Evolutionary conservation across 257 asterid genomes (phyloP), one percentile per base, ranked within the genome.

Genomic region (Solanum ossicruentum): DNA sequence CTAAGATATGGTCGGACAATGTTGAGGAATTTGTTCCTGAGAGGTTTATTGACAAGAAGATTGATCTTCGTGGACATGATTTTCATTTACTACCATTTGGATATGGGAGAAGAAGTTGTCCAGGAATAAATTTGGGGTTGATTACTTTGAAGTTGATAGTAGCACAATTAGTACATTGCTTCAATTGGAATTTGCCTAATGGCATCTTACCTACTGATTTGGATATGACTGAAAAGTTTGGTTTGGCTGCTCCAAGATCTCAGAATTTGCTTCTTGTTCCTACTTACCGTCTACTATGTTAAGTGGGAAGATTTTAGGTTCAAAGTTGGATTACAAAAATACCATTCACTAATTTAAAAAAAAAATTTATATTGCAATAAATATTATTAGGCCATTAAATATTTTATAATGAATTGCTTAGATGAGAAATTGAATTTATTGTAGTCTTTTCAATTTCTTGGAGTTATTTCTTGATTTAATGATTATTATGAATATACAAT

Each of bases 181-280:
- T 84, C 58, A 56, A 55, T 66, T 84, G 86, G 86, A 71, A 84
- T 41, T 43, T 84, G 52, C 86, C 82, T 18, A 51, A 84, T 70
- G 81, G 3, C 16, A 84, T 84, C 41, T 15, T 60, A 12, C 82
- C 28, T n/a, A 10, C 3, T 72, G 86, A 54, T 20, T 52, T 84
- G 86, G 86, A 71, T 58, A 84, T 84, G 86, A 69, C 81, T 2
- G 86, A 84, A 56, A 55, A 8, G 65, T 84, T 84, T 71, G 86
- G 86, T 36, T 54, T 70, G 55, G 63, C 86, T 12, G 66, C 86
- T 9, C 86, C 86, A 32, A 84, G 81, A n/a, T 82, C 69, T 18
- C 80, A 69, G 8, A n/a, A 70, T 11, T 84, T 84, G 81, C 57
- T 84, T 70, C 82, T 77, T 36, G 10, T 70, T 55, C 82, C 86